These are phyloP conservation scores for Alternaria novae-zelandiae DNA, from an alignment of 2,329 filamentous ascomycete species.

Conservation along the genomic window DNA sequence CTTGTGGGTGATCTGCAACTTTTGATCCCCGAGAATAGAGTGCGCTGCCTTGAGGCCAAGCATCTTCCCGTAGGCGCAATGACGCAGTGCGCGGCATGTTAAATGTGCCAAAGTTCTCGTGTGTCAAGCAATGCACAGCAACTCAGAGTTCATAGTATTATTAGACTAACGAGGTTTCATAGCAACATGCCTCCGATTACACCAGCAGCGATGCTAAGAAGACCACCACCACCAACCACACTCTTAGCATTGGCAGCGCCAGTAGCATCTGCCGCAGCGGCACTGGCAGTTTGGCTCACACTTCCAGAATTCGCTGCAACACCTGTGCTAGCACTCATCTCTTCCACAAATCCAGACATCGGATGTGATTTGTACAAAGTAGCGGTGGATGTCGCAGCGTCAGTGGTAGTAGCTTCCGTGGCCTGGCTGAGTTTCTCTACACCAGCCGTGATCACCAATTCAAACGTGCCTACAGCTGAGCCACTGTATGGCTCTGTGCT, in stretches of 20 bases:
- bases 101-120: too few species aligned
- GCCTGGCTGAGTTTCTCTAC: conserved; percentile 17
- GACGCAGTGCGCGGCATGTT: too few species aligned
- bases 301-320: neutral
- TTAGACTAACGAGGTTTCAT: neutral
- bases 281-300: conserved; percentile 4
- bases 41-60: too few species aligned
- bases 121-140: too few species aligned
- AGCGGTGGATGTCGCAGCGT: conserved; percentile 1
- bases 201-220: conserved; percentile 17
- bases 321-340: neutral
- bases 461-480: neutral
- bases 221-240: conserved; percentile 12
- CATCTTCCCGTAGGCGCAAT: too few species aligned
- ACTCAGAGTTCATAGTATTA: neutral
- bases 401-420: conserved; percentile 6
- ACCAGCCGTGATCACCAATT: conserved; percentile 22
- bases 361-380: conserved; percentile 1
- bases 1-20: too few species aligned
- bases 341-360: conserved; percentile 1
- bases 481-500: conserved; percentile 25
- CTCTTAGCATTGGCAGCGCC: conserved; percentile 14
- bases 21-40: too few species aligned
- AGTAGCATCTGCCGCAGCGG: conserved; percentile 3
- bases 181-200: conserved; percentile 15